Evolutionary conservation across 2,329 filamentous ascomycete genomes (phyloP), one percentile per base, ranked within the genome.

Genomic region (Aurifilum marmelostoma): DNA sequence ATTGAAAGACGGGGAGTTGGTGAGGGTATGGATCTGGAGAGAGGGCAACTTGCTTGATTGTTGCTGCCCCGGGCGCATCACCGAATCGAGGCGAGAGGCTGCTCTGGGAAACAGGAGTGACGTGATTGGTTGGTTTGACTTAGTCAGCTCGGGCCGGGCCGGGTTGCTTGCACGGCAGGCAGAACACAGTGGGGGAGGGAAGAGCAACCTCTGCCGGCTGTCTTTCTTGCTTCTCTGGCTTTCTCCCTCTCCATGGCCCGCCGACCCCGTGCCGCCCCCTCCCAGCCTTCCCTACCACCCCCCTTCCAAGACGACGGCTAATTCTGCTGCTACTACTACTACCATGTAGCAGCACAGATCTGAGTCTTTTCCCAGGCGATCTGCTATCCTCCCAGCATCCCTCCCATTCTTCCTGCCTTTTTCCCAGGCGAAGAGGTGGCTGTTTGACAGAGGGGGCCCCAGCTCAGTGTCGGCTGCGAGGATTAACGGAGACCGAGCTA

Each of bases 21-120:
- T 68, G 60, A 58, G 71, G 63, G 34, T 62, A 66, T 63, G 34
- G 34, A 34, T 34, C 34, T 70, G 69, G 34, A 27, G 60, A 5
- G 71, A 72, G 58, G 24, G 69, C 65, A 54, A 41, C 54, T 21
- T 66, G 63, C 70, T 63, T 67, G 68, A 59, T 29, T 67, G 67
- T 32, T 61, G 64, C 39, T 14, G 34, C 34, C 21, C 18, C 16
- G 24, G 52, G 56, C 34, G 61, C 61, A 50, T 69, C 68, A 70
- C 60, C 50, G 54, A 29, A n/a, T 39, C 62, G 52, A 39, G 56
- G 47, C 47, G 43, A 47, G 61, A 50, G 41, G 61, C 41, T 50
- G 61, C 61, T 18, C 59, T 43, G n/a, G 14, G 54, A 70, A 67
- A 54, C 52, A 34, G 34, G n/a, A 27, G 56, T 14, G 60, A 67